Conservation (phyloP, 2,329 filamentous ascomycete species). For the Colletotrichum spinosum region DNA sequence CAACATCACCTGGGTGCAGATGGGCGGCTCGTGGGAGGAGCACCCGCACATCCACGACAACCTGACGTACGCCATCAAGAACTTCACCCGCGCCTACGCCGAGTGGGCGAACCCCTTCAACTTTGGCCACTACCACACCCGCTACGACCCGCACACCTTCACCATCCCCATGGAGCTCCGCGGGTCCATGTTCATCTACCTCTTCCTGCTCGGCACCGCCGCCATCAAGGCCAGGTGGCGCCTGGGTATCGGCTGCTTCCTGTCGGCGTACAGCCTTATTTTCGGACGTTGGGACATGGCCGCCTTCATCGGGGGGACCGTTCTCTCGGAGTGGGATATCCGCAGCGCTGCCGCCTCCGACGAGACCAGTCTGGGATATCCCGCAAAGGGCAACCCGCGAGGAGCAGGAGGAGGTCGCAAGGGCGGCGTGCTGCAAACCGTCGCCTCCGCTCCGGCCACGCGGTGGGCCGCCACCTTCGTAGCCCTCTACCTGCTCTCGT, state of each 20-base stretch:
- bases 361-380: constrained; percentile 37
- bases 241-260: constrained; percentile 42
- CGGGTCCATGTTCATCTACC: constrained; percentile 54
- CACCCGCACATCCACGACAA: constrained; percentile 54
- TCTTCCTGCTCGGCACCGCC: constrained; percentile 53
- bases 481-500: constrained; percentile 53
- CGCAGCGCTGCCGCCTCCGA: constrained; percentile 35
- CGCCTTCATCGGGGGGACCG: constrained; percentile 51
- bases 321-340: constrained; percentile 52
- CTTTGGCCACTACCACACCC: constrained; percentile 52
- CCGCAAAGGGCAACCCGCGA: constrained; percentile 23
- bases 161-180: constrained; percentile 56
- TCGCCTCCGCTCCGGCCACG: constrained; percentile 30
- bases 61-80: constrained; percentile 50
- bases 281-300: constrained; percentile 55
- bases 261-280: constrained; percentile 48
- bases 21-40: constrained; percentile 56
- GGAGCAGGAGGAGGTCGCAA: constrained; percentile 9
- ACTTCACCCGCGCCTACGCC: constrained; percentile 51
- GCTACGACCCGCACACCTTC: constrained; percentile 55
- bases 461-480: constrained; percentile 46
- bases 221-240: constrained; percentile 50
- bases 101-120: constrained; percentile 57
- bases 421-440: constrained; percentile 22
- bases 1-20: constrained; percentile 48